phyloP scores from a whole-genome alignment of 2,329 filamentous ascomycete species.

The Endothia cerciana region DNA sequence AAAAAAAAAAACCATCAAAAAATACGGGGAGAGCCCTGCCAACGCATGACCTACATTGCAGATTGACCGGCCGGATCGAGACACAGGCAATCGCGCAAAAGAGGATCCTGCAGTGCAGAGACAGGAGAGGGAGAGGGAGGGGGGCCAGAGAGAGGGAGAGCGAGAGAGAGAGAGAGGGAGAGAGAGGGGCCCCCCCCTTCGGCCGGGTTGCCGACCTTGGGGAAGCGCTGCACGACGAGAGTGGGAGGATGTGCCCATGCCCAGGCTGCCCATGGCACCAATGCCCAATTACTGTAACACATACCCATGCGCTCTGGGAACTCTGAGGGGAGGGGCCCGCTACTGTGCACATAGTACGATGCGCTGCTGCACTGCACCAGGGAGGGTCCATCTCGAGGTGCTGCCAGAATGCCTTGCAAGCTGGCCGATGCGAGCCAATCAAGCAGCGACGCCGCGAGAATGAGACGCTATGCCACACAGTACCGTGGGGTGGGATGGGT shows the following conservation, averaged over 20 bases:
- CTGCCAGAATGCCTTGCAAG: constrained; percentile 3
- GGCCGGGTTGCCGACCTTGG: background rate
- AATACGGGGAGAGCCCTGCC: background rate
- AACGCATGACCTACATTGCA: constrained; percentile 7
- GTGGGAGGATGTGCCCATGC: background rate
- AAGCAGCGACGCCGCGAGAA: background rate
- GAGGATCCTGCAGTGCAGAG: background rate
- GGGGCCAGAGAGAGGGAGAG: too few relatives aligned
- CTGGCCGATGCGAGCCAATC: constrained; percentile 11
- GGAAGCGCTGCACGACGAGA: background rate
- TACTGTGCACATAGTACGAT: constrained; percentile 5
- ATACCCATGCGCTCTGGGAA: background rate
- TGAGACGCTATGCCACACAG: background rate
- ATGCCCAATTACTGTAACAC: too few relatives aligned
- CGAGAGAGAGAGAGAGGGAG: background rate
- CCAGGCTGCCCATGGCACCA: too few relatives aligned
- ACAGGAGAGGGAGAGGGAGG: background rate
- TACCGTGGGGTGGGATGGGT: background rate
- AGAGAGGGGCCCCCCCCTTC: background rate
- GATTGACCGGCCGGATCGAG: background rate
- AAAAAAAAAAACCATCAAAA: background rate
- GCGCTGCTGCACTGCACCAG: background rate
- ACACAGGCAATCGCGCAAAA: background rate
- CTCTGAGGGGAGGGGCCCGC: background rate
- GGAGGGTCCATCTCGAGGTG: constrained; percentile 6